A percentile compares a stretch with the other conserved stretches of the same genome.
Conservation (phyloP, 352 stramenopile species). For the Phytophthora chlamydospora region DNA sequence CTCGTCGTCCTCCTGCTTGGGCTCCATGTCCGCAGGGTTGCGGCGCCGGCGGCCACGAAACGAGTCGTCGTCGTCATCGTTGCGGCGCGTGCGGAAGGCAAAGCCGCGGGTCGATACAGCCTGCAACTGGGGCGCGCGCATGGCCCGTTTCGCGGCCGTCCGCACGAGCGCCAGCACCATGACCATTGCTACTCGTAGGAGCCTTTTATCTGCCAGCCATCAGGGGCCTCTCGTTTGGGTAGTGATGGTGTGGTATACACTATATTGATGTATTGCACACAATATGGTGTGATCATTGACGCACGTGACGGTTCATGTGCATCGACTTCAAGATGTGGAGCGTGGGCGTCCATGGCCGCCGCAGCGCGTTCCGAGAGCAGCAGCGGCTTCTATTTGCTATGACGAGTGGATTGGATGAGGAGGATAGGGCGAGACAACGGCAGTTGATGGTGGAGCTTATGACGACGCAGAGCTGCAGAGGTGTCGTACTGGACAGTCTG, state of each 20-base stretch:
- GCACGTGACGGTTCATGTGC: slow-evolving; percentile 16
- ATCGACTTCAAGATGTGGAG: slow-evolving; percentile 57
- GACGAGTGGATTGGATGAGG: slow-evolving; percentile 16
- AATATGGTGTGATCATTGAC: slow-evolving; percentile 1
- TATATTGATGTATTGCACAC: slow-evolving; percentile 10
- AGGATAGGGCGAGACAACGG: slow-evolving; percentile 15
- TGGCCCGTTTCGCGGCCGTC: slow-evolving; percentile 44
- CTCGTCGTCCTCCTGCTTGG: slow-evolving; percentile 19
- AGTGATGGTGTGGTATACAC: slow-evolving; percentile 6
- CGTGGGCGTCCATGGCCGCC: slow-evolving; percentile 37
- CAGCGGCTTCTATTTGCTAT: slow-evolving; percentile 65
- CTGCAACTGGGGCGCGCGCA: slow-evolving; percentile 21
- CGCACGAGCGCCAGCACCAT: slow-evolving; percentile 48
- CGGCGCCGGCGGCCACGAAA: slow-evolving; percentile 31
- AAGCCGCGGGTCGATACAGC: slow-evolving; percentile 17
- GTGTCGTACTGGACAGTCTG: slow-evolving; percentile 34
- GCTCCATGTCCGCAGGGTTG: slow-evolving; percentile 27
- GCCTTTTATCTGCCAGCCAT: slow-evolving; percentile 32
- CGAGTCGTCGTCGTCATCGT: slow-evolving; percentile 34
- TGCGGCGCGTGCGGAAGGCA: slow-evolving; percentile 20
- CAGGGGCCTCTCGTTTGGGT: slow-evolving; percentile 27
- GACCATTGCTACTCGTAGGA: slow-evolving; percentile 31
- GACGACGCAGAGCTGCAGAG: slow-evolving; percentile 43
- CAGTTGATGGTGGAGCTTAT: slow-evolving; percentile 32
- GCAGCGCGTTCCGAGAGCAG: slow-evolving; percentile 42